phyloP scores from a whole-genome alignment of 768 basidiomycete species.

The Trametes cubensis region DNA sequence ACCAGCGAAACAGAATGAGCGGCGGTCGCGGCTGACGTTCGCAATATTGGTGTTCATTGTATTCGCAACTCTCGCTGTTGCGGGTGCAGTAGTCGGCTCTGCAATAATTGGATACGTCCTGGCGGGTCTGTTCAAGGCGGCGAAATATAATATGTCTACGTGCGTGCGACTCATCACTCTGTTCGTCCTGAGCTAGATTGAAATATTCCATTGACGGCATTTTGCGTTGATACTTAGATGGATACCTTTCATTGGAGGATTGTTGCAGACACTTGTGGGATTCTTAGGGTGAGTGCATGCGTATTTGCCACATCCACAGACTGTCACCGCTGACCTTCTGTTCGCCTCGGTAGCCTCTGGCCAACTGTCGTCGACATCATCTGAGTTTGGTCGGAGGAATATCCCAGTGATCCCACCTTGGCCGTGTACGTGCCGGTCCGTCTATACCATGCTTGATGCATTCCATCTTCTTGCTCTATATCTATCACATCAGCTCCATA shows the following conservation, averaged over 20 bases:
- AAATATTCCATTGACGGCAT: neutral
- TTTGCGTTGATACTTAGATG: slow-evolving; percentile 32
- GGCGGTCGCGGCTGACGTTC: slow-evolving; percentile 43
- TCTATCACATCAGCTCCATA: neutral
- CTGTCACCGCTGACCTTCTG: neutral
- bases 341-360: slow-evolving; percentile 40
- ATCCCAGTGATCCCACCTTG: neutral
- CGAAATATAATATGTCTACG: slow-evolving; percentile 46
- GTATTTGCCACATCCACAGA: neutral
- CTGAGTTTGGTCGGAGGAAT: slow-evolving; percentile 18
- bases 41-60: slow-evolving; percentile 43
- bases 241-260: slow-evolving; percentile 47
- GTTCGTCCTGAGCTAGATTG: neutral
- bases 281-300: slow-evolving; percentile 41
- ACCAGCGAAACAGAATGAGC: slow-evolving; percentile 34
- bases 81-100: slow-evolving; percentile 43
- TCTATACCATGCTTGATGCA: slow-evolving; percentile 11
- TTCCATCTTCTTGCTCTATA: neutral
- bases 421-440: neutral
- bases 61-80: slow-evolving; percentile 39
- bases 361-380: slow-evolving; percentile 47
- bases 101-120: slow-evolving; percentile 44
- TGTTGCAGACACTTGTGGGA: slow-evolving; percentile 44
- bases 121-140: slow-evolving; percentile 42
- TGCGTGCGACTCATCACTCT: slow-evolving; percentile 25